Conservation (phyloP, 768 basidiomycete species). For the Goffeauzyma gilvescens region DNA sequence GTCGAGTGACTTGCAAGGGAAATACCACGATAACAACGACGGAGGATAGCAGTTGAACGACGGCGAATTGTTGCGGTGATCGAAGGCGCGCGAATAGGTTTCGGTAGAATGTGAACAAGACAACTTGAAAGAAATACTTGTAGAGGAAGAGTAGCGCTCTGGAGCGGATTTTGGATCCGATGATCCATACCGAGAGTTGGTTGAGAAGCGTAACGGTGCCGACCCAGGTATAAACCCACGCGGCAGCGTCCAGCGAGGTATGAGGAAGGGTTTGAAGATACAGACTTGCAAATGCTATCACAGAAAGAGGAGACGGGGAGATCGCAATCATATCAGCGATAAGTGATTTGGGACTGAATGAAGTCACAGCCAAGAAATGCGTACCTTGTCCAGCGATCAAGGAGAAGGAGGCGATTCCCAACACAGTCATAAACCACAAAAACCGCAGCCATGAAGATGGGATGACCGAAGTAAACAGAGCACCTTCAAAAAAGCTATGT, state of each 20-base stretch:
- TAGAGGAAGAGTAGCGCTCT: constrained; percentile 35
- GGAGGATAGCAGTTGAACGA: constrained; percentile 33
- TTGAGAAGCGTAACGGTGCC: constrained; percentile 29
- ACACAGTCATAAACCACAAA: constrained; percentile 35
- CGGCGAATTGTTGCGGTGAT: constrained; percentile 32
- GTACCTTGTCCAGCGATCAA: constrained; percentile 35
- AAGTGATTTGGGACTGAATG: no score
- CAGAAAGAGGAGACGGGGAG: no score
- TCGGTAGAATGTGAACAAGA: constrained; percentile 27
- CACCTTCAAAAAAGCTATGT: no score
- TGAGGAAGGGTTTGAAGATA: constrained; percentile 35
- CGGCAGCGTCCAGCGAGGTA: constrained; percentile 33
- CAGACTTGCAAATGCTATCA: constrained; percentile 32
- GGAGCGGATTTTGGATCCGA: constrained; percentile 33
- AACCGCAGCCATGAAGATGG: constrained; percentile 35
- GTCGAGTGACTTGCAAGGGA: constrained; percentile 33
- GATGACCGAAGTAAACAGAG: constrained; percentile 28
- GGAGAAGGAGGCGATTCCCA: constrained; percentile 32
- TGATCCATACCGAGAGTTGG: constrained; percentile 30
- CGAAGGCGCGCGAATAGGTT: constrained; percentile 33
- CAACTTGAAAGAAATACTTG: constrained; percentile 29
- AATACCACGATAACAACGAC: constrained; percentile 32
- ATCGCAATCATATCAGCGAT: no score
- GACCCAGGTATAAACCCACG: constrained; percentile 35
- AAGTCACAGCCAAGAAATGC: no score